Base-by-base conservation (phyloP, 345 rosid species). In the Eucalyptus decipiens region DNA sequence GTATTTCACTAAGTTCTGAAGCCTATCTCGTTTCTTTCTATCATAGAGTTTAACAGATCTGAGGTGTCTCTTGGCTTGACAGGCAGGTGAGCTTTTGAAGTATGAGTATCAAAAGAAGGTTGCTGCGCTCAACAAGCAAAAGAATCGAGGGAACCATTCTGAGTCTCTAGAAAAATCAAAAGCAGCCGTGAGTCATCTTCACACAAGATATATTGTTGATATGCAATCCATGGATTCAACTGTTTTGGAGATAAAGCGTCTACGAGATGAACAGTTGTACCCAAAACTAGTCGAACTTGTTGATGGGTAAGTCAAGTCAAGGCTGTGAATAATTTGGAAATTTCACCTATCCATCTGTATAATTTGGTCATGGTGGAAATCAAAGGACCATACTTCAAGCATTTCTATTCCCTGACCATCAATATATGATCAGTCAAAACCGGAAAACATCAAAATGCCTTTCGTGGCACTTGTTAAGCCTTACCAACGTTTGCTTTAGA, bases 141-240 rank as follows among this genome's bases (percentile, higher is more conserved):
- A 96, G 95, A 95, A 94, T 85, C 94, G 96, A 88, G 93, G 95
- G 50, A 89, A 94, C 87, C 95, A 93, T 88, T 90, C 97, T 42
- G 99, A 97, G 86, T 94, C 97, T 86, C 87, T 97, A 48, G 99
- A 98, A 94, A 98, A 96, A 92, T 89, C 96, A 42, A 97, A 97
- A 93, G 99, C 99, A 50, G 93, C 95, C 3, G 99, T 98, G 81
- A 96, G 99, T 89, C 98, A 96, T 88, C 94, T 97, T 90, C 99
- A 97, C 90, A 98, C 99, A 21, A 94, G 98, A 94, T 97, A 98
- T 93, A 97, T 98, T 67, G 99, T 98, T 30, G 99, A 98, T 92
- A 97, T 98, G 99, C 99, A 98, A 92, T 98, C 99, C 88, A 94
- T 98, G 99, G 99, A 98, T 91, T 96, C 99, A 80, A 98, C 99